phyloP scores from a whole-genome alignment of 2,329 filamentous ascomycete species.

The Tolypocladium tropicale region DNA sequence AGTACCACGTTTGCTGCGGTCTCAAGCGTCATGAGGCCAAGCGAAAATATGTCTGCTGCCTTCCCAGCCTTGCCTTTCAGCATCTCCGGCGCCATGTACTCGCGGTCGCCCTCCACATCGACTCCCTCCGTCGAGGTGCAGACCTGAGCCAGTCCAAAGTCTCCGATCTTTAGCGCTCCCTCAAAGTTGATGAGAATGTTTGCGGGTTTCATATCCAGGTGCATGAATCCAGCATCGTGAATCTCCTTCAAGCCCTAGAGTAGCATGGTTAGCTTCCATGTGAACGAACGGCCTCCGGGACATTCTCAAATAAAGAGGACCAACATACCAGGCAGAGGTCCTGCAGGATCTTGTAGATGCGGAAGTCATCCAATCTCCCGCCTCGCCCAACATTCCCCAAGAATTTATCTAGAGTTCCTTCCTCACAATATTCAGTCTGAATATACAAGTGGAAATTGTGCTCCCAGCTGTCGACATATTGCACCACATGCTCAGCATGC shows the following conservation, averaged over 20 bases:
- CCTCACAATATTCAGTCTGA: slow-evolving; percentile 93
- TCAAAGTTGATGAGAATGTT: slow-evolving; percentile 77
- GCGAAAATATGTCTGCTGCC: slow-evolving; percentile 84
- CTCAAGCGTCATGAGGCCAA: slow-evolving; percentile 90
- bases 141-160: slow-evolving; percentile 71
- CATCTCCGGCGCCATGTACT: slow-evolving; percentile 93
- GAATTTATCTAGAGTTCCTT: slow-evolving; percentile 82
- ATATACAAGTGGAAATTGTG: slow-evolving; percentile 81
- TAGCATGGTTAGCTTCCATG: slow-evolving; percentile 4
- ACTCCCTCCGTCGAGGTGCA: slow-evolving; percentile 70
- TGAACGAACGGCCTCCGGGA: not conserved
- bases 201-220: slow-evolving; percentile 76
- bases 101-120: slow-evolving; percentile 87
- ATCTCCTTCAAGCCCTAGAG: slow-evolving; percentile 76
- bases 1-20: slow-evolving; percentile 89
- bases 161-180: slow-evolving; percentile 73
- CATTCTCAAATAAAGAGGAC: not conserved
- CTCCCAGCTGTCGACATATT: slow-evolving; percentile 83
- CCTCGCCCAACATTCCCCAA: slow-evolving; percentile 72
- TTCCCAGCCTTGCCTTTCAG: slow-evolving; percentile 80
- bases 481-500: slow-evolving; percentile 75
- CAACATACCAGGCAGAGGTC: slow-evolving; percentile 68
- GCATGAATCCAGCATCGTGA: slow-evolving; percentile 77
- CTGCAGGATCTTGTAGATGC: slow-evolving; percentile 95
- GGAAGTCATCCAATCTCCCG: slow-evolving; percentile 87